A percentile compares a stretch with the other conserved stretches of the same genome.
Conservation (phyloP, 1,284 basidiomycete species). For the Pascua sp. region DNA sequence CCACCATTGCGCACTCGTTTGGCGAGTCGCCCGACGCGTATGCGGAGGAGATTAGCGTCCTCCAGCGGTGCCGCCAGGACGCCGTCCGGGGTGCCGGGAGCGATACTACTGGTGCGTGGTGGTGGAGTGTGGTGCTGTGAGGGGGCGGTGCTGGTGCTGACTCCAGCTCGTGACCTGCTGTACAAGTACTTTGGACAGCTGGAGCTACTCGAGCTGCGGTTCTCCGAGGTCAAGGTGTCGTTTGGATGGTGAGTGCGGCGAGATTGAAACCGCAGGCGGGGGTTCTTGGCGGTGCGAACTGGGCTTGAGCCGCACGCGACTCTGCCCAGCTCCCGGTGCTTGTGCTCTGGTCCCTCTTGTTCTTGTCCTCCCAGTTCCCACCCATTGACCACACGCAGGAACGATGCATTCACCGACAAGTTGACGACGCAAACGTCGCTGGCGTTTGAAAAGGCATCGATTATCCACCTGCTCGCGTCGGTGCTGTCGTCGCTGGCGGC, state of each 20-base stretch:
- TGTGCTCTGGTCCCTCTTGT: not conserved
- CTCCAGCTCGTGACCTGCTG: slow-evolving; percentile 78
- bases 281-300: no score
- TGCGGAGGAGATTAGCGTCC: slow-evolving; percentile 70
- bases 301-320: no score
- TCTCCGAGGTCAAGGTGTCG: slow-evolving; percentile 91
- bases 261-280: not conserved
- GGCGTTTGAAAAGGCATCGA: slow-evolving; percentile 96
- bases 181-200: slow-evolving; percentile 99
- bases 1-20: slow-evolving; percentile 84
- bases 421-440: slow-evolving; percentile 91
- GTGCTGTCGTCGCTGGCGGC: slow-evolving; percentile 88
- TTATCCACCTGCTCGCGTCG: slow-evolving; percentile 93
- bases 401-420: slow-evolving; percentile 93
- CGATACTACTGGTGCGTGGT: slow-evolving; percentile 78
- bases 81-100: slow-evolving; percentile 92
- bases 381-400: slow-evolving; percentile 49
- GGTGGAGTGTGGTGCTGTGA: no score
- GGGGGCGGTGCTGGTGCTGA: not conserved
- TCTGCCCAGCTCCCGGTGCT: not conserved
- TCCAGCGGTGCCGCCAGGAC: slow-evolving; percentile 90
- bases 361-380: not conserved
- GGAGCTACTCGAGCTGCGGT: slow-evolving; percentile 92
- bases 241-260: slow-evolving; percentile 69
- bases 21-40: slow-evolving; percentile 90